Evolutionary conservation across 768 basidiomycete species (phyloP).

Genomic region (Baorangia bicolor): DNA sequence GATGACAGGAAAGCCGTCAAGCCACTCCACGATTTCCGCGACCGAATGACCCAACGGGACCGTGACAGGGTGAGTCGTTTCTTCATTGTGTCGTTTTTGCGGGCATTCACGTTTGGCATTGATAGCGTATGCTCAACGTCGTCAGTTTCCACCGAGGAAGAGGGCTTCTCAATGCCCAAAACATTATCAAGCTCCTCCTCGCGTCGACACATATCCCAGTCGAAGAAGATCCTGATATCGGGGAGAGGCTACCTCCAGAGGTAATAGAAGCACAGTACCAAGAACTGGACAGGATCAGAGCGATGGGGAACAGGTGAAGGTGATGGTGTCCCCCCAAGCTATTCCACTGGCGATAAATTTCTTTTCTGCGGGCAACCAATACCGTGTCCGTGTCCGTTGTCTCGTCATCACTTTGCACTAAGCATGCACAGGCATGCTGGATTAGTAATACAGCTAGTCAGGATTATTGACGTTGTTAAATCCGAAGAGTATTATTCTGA

Average conservation of each 20-base stretch:
- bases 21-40: conserved; percentile 24
- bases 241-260: conserved; percentile 9
- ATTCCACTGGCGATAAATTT: background rate
- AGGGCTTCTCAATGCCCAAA: conserved; percentile 20
- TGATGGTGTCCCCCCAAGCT: no score
- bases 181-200: conserved; percentile 20
- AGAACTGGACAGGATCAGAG: conserved; percentile 15
- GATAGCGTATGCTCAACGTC: conserved; percentile 20
- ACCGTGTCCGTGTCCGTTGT: background rate
- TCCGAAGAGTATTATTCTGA: background rate
- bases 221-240: conserved; percentile 22
- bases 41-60: conserved; percentile 17
- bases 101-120: background rate
- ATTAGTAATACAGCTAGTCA: background rate
- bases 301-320: background rate
- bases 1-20: conserved; percentile 21
- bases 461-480: background rate
- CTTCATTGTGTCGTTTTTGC: background rate
- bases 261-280: conserved; percentile 12
- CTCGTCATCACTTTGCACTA: background rate
- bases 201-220: conserved; percentile 15
- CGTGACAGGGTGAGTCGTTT: conserved; percentile 10
- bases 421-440: background rate
- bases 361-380: background rate
- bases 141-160: conserved; percentile 26